Evolutionary conservation across 2,329 filamentous ascomycete species (phyloP), one percentile per base, ranked within the genome.

Genomic region (Daldinia sp.): DNA sequence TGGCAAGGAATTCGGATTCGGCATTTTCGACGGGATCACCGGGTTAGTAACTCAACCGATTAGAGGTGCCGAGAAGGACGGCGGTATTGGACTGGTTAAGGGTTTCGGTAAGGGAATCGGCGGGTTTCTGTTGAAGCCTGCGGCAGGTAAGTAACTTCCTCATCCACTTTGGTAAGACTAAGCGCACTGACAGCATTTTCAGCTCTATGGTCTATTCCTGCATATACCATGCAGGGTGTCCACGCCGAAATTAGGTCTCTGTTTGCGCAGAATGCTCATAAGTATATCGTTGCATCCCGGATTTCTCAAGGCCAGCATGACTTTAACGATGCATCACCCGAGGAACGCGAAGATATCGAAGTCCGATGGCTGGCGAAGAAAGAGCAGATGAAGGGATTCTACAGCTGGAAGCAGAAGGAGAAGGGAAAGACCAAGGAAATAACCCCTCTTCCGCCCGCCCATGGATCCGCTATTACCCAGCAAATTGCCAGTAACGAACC

Each of bases 51-150:
- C 89, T 0, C 93, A 97, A 72, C 94, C 94, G 0, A 79, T 90
- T 4, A 87, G 87, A 67, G 94, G 90, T 12, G 89, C 88, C 2
- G 87, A 87, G 76, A 89, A 92, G 72, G 88, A 89, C 69, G 90
- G 90, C 2, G 76, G 73, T 10, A 71, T 76, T 4, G 94, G 94
- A 0, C 84, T 94, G 6, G 76, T 94, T 12, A 95, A 94, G 78
- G 93, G 93, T 0, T 84, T 97, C 50, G 93, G 91, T 0, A 96
- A 93, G 76, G 94, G 93, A 0, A 87, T 97, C 42, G 93, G 93
- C 4, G 94, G 94, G 0, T 78, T 97, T 1, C 84, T 96, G 1
- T 81, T 96, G 20, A 97, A 97, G 77, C 92, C 93, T n/a, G 88
- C 90, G 63, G 93, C 92, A 66, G 93, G 89, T 89, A 79, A 80